phyloP scores from a whole-genome alignment of 2,329 filamentous ascomycete genomes.

The Colletotrichum sp. region DNA sequence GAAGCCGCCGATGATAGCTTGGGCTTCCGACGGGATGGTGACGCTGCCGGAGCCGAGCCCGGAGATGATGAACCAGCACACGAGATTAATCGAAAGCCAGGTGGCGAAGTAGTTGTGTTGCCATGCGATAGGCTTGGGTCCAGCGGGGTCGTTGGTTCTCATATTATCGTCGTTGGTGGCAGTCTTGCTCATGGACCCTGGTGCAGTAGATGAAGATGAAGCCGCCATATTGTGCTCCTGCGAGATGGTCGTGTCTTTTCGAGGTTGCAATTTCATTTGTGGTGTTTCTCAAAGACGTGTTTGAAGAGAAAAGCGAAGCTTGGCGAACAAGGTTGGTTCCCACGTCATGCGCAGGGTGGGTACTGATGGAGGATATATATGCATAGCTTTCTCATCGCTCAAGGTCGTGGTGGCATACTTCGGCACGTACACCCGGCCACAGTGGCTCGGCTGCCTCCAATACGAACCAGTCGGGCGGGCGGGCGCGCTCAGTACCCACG shows the following conservation, averaged over 20 bases:
- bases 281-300: not conserved
- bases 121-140: not conserved
- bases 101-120: not conserved
- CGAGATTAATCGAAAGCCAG: not conserved
- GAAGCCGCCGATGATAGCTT: not conserved
- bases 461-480: not conserved
- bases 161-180: not conserved
- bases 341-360: not conserved
- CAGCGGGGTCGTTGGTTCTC: not conserved
- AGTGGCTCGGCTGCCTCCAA: not conserved
- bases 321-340: not conserved
- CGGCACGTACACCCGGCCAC: not conserved
- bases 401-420: not conserved
- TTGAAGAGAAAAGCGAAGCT: not conserved
- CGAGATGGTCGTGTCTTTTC: not conserved
- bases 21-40: not conserved
- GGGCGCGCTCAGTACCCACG: not conserved
- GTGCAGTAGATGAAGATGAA: not conserved
- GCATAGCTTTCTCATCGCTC: not conserved
- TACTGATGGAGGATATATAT: not conserved
- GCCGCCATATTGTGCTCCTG: not conserved
- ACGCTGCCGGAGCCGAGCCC: not conserved
- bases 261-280: not conserved
- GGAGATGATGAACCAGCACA: not conserved
- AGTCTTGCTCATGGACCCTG: not conserved